Evolutionary conservation across 2,329 filamentous ascomycete genomes (phyloP).

Genomic region (Amesomyces nigricolor): DNA sequence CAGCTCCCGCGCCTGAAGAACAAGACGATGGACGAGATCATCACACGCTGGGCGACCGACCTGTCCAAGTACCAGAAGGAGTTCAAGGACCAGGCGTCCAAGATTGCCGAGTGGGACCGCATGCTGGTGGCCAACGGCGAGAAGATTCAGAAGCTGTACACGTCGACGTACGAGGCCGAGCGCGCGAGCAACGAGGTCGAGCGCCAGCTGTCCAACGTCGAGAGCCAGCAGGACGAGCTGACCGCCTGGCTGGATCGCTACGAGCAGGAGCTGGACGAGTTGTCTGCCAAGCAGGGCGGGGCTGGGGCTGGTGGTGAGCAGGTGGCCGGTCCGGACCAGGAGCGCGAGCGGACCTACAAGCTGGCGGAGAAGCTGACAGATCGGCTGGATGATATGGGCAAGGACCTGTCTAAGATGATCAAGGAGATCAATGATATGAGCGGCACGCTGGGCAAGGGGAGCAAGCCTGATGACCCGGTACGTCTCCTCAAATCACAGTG

Average conservation of each 20-base stretch:
- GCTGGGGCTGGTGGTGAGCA: conserved; percentile 59
- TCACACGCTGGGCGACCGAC: conserved; percentile 93
- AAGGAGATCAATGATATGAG: conserved; percentile 95
- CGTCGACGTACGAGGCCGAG: conserved; percentile 89
- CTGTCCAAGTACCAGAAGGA: conserved; percentile 95
- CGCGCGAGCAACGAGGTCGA: conserved; percentile 90
- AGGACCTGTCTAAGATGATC: conserved; percentile 91
- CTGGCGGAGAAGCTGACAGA: conserved; percentile 89
- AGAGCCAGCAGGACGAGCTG: conserved; percentile 88
- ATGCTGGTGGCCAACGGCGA: conserved; percentile 89
- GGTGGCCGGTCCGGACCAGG: conserved; percentile 83
- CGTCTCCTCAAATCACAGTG: conserved; percentile 33
- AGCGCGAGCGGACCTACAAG: conserved; percentile 94
- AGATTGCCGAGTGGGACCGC: conserved; percentile 86
- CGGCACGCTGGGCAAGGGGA: conserved; percentile 81
- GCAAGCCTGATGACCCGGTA: conserved; percentile 82
- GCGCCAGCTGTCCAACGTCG: conserved; percentile 80
- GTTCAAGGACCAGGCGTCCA: conserved; percentile 83
- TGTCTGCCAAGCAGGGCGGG: conserved; percentile 70
- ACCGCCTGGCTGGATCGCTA: conserved; percentile 85
- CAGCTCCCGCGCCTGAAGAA: conserved; percentile 89
- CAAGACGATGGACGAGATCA: conserved; percentile 98
- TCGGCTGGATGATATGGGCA: conserved; percentile 86
- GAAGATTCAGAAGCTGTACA: conserved; percentile 89
- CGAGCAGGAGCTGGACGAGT: conserved; percentile 82